Percentiles rank a stretch among this genome's conserved stretches.
phyloP scores from a whole-genome alignment of 2,329 filamentous ascomycete species.

The Biscogniauxia marginata region DNA sequence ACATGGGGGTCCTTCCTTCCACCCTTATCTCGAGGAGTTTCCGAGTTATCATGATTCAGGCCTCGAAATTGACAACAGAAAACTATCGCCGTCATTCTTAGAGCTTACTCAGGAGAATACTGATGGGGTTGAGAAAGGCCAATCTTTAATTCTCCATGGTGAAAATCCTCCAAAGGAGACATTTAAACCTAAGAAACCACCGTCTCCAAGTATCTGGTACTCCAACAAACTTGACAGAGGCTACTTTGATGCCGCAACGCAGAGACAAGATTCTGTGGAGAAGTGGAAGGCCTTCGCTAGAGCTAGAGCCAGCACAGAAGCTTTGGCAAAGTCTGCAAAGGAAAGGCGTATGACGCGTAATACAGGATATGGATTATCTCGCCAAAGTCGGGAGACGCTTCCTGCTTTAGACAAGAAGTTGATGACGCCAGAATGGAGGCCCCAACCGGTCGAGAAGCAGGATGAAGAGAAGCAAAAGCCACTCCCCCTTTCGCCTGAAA shows the following conservation, averaged over 20 bases:
- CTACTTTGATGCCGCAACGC: neutral
- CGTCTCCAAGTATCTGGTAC: conserved; percentile 1
- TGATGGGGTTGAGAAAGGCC: neutral
- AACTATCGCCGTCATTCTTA: neutral
- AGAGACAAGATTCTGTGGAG: conserved; percentile 7
- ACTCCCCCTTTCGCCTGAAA: conserved; percentile 12
- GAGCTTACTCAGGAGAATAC: neutral
- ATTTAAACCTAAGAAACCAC: conserved; percentile 3
- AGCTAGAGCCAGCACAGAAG: conserved; percentile 25
- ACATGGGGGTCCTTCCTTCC: neutral
- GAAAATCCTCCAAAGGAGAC: neutral
- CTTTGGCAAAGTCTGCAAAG: conserved; percentile 21
- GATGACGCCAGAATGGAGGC: conserved; percentile 21
- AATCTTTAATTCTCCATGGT: neutral
- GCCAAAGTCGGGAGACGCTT: conserved; percentile 14
- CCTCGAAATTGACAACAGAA: neutral
- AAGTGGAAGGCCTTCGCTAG: conserved; percentile 21
- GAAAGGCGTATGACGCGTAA: conserved; percentile 24
- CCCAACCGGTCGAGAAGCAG: conserved; percentile 9
- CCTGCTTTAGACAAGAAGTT: conserved; percentile 1
- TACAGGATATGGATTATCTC: conserved; percentile 6
- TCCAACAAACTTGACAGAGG: conserved; percentile 1
- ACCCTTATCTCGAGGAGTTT: neutral
- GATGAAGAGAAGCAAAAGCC: conserved; percentile 11
- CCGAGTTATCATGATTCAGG: neutral